Conservation (phyloP, 129 eudicot genomes). For the sunflower (Helianthus annuus) region DNA sequence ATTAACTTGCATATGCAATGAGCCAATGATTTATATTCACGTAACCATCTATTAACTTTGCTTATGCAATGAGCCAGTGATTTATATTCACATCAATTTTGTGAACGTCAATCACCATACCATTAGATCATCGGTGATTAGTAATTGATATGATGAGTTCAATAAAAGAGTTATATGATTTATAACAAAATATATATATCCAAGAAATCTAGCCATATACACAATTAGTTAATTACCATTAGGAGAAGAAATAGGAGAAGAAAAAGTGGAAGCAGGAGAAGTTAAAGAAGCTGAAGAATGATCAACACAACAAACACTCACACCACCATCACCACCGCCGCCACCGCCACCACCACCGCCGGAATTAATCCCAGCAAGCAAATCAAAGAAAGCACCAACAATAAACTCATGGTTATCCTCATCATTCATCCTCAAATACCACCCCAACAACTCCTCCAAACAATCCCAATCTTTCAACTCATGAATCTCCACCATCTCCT, state of each 20-base stretch:
- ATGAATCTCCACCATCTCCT: conserved; percentile 82
- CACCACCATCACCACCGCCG: conserved; percentile 7
- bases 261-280: conserved; percentile 47
- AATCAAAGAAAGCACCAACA: conserved; percentile 81
- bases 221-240: conserved; percentile 17
- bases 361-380: conserved; percentile 45
- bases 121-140: too few relatives aligned
- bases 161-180: background rate
- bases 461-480: conserved; percentile 77
- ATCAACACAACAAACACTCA: conserved; percentile 20
- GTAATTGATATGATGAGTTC: too few relatives aligned
- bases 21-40: too few relatives aligned
- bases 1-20: too few relatives aligned
- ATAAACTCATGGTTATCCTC: conserved; percentile 69
- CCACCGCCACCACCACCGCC: conserved; percentile 8
- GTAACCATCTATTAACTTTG: too few relatives aligned
- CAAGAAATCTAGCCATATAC: background rate
- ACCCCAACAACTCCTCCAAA: conserved; percentile 69
- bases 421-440: conserved; percentile 87
- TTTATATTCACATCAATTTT: too few relatives aligned
- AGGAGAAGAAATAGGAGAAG: conserved; percentile 47
- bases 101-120: too few relatives aligned
- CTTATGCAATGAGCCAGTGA: too few relatives aligned
- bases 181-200: conserved; percentile 5
- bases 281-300: conserved; percentile 36